phyloP scores from a whole-genome alignment of 1,284 basidiomycete genomes.

The Ceratobasidium sp. region DNA sequence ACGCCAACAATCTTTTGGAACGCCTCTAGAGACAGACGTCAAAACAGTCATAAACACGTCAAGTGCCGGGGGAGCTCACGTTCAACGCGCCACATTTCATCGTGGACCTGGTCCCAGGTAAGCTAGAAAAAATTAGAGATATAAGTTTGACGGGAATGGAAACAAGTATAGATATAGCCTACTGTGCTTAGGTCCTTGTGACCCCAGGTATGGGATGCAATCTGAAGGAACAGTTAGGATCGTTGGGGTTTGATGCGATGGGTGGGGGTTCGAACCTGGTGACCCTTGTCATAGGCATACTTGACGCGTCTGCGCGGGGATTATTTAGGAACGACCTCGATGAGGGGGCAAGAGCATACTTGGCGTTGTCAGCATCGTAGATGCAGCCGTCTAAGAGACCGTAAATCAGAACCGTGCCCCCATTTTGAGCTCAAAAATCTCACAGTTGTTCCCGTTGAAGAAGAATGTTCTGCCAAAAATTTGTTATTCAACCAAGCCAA shows the following conservation, averaged over 20 bases:
- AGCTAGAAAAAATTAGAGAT: conserved; percentile 14
- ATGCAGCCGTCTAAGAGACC: conserved; percentile 21
- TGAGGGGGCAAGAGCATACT: conserved; percentile 30
- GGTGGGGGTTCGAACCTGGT: conserved; percentile 34
- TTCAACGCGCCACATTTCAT: conserved; percentile 45
- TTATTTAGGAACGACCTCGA: not conserved
- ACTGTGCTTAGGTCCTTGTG: conserved; percentile 37
- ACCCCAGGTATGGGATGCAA: conserved; percentile 42
- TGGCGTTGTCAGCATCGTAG: conserved; percentile 45
- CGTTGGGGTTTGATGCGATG: not conserved
- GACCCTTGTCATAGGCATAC: conserved; percentile 35
- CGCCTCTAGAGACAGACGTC: not conserved
- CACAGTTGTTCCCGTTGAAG: conserved; percentile 40
- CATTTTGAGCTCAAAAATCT: conserved; percentile 1
- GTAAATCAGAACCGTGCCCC: not conserved
- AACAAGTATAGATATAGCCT: not conserved
- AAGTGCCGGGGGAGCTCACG: not conserved
- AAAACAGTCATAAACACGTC: not conserved
- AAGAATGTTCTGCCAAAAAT: conserved; percentile 20
- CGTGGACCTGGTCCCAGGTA: conserved; percentile 46
- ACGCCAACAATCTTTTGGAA: conserved; percentile 32
- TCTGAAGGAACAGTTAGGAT: conserved; percentile 11
- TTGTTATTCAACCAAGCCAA: not conserved
- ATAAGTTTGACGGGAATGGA: not conserved
- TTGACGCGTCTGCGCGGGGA: conserved; percentile 11